A percentile compares a stretch with the other conserved stretches of the same genome.
These are phyloP conservation scores for Thraustochytrium striatum DNA, from an alignment of 352 stramenopile genomes.

Conservation along the genomic window DNA sequence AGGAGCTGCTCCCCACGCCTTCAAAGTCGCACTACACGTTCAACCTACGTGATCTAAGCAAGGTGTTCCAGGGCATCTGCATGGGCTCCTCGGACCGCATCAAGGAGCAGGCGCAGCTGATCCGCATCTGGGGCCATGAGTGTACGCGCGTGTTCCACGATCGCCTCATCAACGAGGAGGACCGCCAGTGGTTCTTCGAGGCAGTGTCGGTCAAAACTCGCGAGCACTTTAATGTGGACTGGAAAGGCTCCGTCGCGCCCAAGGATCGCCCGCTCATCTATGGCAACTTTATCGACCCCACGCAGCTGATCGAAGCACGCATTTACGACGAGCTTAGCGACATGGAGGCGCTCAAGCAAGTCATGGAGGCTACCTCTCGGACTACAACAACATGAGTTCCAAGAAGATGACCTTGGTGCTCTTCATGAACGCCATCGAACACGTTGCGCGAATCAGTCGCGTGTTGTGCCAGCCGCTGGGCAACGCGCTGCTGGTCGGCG, in stretches of 20 bases:
- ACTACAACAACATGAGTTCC: slow-evolving; percentile 90
- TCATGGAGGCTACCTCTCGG: slow-evolving; percentile 85
- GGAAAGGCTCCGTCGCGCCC: slow-evolving; percentile 46
- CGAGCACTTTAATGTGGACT: slow-evolving; percentile 74
- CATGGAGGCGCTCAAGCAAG: slow-evolving; percentile 66
- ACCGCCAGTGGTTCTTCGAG: slow-evolving; percentile 79
- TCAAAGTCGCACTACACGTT: slow-evolving; percentile 89
- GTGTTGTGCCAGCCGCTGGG: slow-evolving; percentile 86
- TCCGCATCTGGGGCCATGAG: slow-evolving; percentile 87
- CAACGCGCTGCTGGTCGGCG: slow-evolving; percentile 85
- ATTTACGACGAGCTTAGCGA: slow-evolving; percentile 81
- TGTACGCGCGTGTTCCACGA: slow-evolving; percentile 89
- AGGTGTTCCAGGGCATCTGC: slow-evolving; percentile 85
- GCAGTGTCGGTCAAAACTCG: slow-evolving; percentile 82
- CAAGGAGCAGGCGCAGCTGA: slow-evolving; percentile 57
- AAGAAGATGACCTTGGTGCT: slow-evolving; percentile 85
- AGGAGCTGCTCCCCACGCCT: slow-evolving; percentile 81
- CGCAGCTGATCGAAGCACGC: slow-evolving; percentile 60
- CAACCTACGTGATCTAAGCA: slow-evolving; percentile 84
- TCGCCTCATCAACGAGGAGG: slow-evolving; percentile 76
- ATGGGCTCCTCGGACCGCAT: slow-evolving; percentile 76
- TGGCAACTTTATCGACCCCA: slow-evolving; percentile 77
- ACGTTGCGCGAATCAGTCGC: slow-evolving; percentile 82
- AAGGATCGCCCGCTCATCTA: slow-evolving; percentile 71
- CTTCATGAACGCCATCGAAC: slow-evolving; percentile 89